Conservation (phyloP, 2,329 filamentous ascomycete species). For the Huntiella moniliformis region DNA sequence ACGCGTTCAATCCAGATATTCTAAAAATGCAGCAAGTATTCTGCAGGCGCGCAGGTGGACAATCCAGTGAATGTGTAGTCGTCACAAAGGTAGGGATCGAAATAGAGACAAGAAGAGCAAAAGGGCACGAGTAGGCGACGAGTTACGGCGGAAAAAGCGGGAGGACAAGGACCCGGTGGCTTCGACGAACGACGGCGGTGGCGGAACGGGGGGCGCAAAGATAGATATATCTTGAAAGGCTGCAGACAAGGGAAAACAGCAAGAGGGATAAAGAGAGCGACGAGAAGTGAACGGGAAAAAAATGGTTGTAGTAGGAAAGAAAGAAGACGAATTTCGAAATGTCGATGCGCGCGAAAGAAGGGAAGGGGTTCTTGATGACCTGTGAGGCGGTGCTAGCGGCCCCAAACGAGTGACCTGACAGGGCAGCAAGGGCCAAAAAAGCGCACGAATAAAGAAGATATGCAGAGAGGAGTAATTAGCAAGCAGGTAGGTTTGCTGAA, state of each 20-base stretch:
- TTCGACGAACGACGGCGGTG: no score
- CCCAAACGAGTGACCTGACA: conserved; percentile 8
- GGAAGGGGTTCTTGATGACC: background rate
- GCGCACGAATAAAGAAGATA: no score
- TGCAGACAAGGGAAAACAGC: conserved; percentile 11
- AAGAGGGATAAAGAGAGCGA: conserved; percentile 8
- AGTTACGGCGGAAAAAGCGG: no score
- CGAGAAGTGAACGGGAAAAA: conserved; percentile 5
- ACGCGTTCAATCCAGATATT: background rate
- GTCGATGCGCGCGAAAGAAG: background rate
- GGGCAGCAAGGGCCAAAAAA: background rate
- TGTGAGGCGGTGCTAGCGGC: background rate
- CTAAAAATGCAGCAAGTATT: background rate
- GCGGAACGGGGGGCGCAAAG: background rate
- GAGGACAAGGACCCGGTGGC: no score
- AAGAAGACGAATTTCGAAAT: background rate
- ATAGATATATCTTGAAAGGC: background rate
- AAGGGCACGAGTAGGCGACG: no score
- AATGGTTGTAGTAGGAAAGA: background rate
- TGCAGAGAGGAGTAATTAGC: no score
- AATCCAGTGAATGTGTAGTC: no score
- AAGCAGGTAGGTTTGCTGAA: no score
- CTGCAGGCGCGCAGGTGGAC: no score
- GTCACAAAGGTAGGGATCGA: no score
- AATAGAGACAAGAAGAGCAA: no score